These are phyloP conservation scores for Fusarium cyanostomum DNA, from an alignment of 2,329 filamentous ascomycete species.

Conservation along the genomic window DNA sequence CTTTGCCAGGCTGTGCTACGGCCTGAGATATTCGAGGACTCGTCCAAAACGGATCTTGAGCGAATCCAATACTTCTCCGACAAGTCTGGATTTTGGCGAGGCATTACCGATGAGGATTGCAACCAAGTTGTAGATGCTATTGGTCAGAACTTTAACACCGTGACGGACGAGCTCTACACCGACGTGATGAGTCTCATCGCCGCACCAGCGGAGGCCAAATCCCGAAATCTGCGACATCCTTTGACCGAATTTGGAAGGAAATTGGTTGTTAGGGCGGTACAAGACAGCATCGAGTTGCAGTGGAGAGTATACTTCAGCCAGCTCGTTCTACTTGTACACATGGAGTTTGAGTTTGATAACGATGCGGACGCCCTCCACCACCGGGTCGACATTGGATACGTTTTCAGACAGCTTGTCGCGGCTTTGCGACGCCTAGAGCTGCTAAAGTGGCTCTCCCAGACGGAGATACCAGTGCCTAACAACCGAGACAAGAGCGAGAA, in stretches of 20 bases:
- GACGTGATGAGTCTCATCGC: conserved; percentile 59
- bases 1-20: conserved; percentile 74
- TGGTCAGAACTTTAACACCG: conserved; percentile 70
- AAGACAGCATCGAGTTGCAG: conserved; percentile 79
- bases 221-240: conserved; percentile 58
- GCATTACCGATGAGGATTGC: conserved; percentile 84
- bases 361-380: conserved; percentile 72
- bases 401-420: conserved; percentile 76
- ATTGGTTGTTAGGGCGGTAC: conserved; percentile 77
- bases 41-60: conserved; percentile 74
- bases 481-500: conserved; percentile 51
- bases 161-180: conserved; percentile 64
- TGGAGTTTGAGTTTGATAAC: conserved; percentile 83
- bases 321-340: conserved; percentile 82
- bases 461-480: conserved; percentile 62
- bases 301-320: conserved; percentile 83
- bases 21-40: conserved; percentile 78
- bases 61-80: conserved; percentile 83
- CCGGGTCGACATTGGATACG: conserved; percentile 70
- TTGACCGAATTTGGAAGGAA: conserved; percentile 81
- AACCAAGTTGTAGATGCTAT: conserved; percentile 74
- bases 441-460: conserved; percentile 73
- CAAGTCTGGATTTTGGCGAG: conserved; percentile 78
- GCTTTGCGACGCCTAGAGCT: conserved; percentile 79
- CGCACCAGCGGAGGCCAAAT: conserved; percentile 56